Evolutionary conservation across 2,329 filamentous ascomycete genomes (phyloP).

Genomic region (Xylaria hypoxylon): DNA sequence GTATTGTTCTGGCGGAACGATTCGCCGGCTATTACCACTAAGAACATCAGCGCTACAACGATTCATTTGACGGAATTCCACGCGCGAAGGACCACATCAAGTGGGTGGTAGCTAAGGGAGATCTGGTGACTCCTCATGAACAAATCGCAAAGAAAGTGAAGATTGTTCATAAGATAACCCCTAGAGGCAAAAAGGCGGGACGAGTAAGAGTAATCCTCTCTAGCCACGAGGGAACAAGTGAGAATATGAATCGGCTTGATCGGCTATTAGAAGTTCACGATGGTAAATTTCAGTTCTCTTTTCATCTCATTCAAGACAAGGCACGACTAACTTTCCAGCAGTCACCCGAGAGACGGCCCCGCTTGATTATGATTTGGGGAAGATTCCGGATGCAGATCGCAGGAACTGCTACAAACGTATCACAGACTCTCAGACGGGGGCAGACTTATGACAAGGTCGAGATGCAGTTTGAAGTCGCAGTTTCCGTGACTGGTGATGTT

Average conservation of each 20-base stretch:
- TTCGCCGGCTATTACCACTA: neutral
- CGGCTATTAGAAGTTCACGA: neutral
- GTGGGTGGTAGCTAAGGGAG: slow-evolving; percentile 3
- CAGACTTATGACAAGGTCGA: neutral
- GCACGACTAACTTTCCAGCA: neutral
- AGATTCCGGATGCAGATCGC: neutral
- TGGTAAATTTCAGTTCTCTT: neutral
- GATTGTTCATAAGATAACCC: neutral
- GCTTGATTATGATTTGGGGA: neutral
- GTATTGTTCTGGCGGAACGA: neutral
- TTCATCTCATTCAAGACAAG: neutral
- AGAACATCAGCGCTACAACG: neutral
- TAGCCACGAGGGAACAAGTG: neutral
- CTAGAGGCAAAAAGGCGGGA: slow-evolving; percentile 7
- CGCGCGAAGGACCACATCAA: slow-evolving; percentile 8
- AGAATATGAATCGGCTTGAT: neutral
- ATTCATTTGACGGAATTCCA: neutral
- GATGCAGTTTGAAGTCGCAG: neutral
- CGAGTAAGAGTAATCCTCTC: neutral
- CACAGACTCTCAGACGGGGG: neutral
- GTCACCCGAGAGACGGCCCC: neutral
- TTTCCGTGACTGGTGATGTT: neutral
- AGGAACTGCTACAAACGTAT: neutral
- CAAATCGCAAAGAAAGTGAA: slow-evolving; percentile 2
- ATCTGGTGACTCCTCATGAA: neutral